phyloP scores from a whole-genome alignment of 768 basidiomycete species.

The Sarcomyxa edulis region DNA sequence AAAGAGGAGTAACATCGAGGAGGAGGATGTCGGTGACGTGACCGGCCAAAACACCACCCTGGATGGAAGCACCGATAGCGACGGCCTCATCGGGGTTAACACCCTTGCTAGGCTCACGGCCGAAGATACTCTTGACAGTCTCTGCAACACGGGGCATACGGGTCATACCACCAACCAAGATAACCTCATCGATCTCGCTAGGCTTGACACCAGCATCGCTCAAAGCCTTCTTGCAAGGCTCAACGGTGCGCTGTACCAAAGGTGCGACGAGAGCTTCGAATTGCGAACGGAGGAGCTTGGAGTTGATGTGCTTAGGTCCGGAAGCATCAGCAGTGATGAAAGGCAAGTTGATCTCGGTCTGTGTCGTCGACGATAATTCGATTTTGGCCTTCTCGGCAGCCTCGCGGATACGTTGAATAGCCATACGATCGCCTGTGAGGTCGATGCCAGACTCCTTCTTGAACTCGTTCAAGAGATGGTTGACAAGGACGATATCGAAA shows the following conservation, averaged over 20 bases:
- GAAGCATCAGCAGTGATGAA: constrained; percentile 96
- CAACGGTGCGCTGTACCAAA: constrained; percentile 85
- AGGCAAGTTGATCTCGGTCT: constrained; percentile 96
- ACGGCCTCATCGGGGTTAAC: constrained; percentile 99
- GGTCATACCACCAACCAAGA: constrained; percentile 97
- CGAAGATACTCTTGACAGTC: constrained; percentile 91
- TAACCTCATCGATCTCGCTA: constrained; percentile 92
- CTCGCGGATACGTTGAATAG: constrained; percentile 97
- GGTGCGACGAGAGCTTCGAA: constrained; percentile 83
- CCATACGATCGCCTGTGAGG: constrained; percentile 85
- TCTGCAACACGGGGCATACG: constrained; percentile 96
- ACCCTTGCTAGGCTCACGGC: constrained; percentile 96
- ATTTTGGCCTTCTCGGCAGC: constrained; percentile 99
- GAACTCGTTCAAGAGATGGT: constrained; percentile 85
- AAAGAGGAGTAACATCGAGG: constrained; percentile 93
- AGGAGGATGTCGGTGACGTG: constrained; percentile 95
- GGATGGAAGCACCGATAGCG: constrained; percentile 96
- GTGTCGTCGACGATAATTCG: constrained; percentile 88
- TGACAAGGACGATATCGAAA: constrained; percentile 88
- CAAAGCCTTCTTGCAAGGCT: constrained; percentile 98
- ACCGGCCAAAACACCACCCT: constrained; percentile 96
- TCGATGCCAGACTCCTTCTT: constrained; percentile 88
- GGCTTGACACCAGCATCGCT: constrained; percentile 89
- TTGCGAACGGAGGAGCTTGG: constrained; percentile 80
- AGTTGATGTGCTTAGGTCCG: constrained; percentile 97